These are phyloP conservation scores for Ophiostoma piceae DNA, from an alignment of 2,329 filamentous ascomycete species.

Conservation along the genomic window DNA sequence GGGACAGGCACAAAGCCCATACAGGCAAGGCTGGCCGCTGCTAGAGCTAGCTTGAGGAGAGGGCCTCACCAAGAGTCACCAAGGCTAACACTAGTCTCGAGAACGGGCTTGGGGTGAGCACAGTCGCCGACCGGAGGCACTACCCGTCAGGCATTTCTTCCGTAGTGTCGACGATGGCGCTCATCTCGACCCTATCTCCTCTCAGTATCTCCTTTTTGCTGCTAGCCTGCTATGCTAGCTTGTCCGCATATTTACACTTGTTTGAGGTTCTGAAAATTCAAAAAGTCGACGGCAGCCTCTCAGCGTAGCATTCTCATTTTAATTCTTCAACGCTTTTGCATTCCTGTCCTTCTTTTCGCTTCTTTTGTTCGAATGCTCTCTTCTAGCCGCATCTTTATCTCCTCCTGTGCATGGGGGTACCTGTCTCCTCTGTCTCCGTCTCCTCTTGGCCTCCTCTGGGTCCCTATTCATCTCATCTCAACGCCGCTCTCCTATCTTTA, in stretches of 20 bases:
- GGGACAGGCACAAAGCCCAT: background rate
- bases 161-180: slow-evolving; percentile 2
- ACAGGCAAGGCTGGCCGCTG: background rate
- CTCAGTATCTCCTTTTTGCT: background rate
- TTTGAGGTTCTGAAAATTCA: background rate
- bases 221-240: background rate
- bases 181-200: background rate
- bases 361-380: background rate
- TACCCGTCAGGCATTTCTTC: background rate
- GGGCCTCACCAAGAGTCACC: too few species aligned
- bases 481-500: too few species aligned
- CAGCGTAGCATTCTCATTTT: background rate
- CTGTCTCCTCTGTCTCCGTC: background rate
- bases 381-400: background rate
- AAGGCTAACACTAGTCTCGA: background rate
- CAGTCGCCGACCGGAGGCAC: slow-evolving; percentile 3
- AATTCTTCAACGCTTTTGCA: background rate
- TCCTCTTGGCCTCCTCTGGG: slow-evolving; percentile 4
- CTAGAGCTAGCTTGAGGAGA: background rate
- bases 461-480: background rate
- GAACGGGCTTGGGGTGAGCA: background rate
- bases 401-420: too few species aligned
- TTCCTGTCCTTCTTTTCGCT: background rate
- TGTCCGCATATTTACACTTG: too few species aligned
- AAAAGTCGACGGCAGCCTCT: background rate